Base-by-base conservation (phyloP, 805 yeast genomes). In the Yamadazyma kitorensis region DNA sequence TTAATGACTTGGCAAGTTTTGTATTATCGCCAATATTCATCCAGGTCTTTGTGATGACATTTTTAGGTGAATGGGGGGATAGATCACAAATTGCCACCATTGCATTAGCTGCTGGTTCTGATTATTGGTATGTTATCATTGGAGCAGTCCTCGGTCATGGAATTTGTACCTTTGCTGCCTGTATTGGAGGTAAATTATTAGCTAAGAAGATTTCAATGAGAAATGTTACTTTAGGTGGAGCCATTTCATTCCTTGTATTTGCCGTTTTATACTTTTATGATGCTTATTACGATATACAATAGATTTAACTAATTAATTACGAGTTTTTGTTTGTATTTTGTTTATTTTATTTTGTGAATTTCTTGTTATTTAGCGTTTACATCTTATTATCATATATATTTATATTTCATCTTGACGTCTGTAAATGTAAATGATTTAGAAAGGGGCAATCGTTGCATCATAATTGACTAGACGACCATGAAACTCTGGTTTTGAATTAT, bases 41-140 rank as follows among this genome's bases (percentile, higher is more conserved):
- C 45, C 96, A 91, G 67, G 91, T 91, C 4, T 93, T 93, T 54
- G 78, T 79, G 34, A 91, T 93, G 98, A 86, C 96, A 4, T 93
- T 93, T 58, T 66, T 93, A 31, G 98, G 97, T 41, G 99, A 93
- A 65, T 88, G 98, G 95, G 99, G 99, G 33, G 99, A 93, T 61
- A 80, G 98, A 52, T 88, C 97, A 9, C 99, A 93, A 65, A 87
- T 93, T 36, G 96, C 97, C 27, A 93, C 97, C 21, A 88, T 93
- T 51, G 98, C 98, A 25, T 84, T 93, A 94, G 97, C 98, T 34
- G 96, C 98, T 1, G 96, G 96, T 24, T 80, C 87, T 27, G 84
- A 88, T 58, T 93, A 87, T 63, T 81, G 93, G 89, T 71, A 72
- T 47, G 95, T 89, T 24, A 86, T 91, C 29, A 47, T 80, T 29